Evolutionary conservation across 1,139 yeast species (phyloP).

Genomic region (Lizanozyma gosingica): DNA sequence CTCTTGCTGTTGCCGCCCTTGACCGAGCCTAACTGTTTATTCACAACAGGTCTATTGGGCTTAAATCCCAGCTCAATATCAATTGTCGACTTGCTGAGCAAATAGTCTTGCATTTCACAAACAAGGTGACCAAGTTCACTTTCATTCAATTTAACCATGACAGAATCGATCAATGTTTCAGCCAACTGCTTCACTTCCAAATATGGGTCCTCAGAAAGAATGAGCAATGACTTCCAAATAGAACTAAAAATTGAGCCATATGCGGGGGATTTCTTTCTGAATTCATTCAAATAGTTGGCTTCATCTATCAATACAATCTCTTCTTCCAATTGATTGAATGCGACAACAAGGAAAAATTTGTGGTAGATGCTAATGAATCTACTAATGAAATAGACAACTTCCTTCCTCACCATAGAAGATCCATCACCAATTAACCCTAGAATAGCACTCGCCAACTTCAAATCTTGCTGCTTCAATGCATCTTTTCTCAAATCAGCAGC

Average conservation of each 20-base stretch:
- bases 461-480: slow-evolving; percentile 46
- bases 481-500: slow-evolving; percentile 19
- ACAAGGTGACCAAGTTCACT: slow-evolving; percentile 62
- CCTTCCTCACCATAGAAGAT: slow-evolving; percentile 81
- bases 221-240: slow-evolving; percentile 77
- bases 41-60: slow-evolving; percentile 25
- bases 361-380: slow-evolving; percentile 63
- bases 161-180: slow-evolving; percentile 65
- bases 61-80: slow-evolving; percentile 34
- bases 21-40: slow-evolving; percentile 15
- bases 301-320: slow-evolving; percentile 64
- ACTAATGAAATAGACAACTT: slow-evolving; percentile 69
- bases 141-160: slow-evolving; percentile 55
- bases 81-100: slow-evolving; percentile 43
- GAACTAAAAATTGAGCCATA: slow-evolving; percentile 84
- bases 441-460: slow-evolving; percentile 41
- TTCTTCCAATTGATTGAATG: slow-evolving; percentile 78
- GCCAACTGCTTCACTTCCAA: slow-evolving; percentile 72
- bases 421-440: slow-evolving; percentile 66
- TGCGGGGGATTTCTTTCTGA: slow-evolving; percentile 58
- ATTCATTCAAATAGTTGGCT: slow-evolving; percentile 49
- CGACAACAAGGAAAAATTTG: slow-evolving; percentile 75
- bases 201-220: slow-evolving; percentile 85
- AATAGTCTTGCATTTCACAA: slow-evolving; percentile 54
- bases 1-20: slow-evolving; percentile 14